Evolutionary conservation across 257 asterid genomes (phyloP).

Genomic region (Przewalskia tangutica): DNA sequence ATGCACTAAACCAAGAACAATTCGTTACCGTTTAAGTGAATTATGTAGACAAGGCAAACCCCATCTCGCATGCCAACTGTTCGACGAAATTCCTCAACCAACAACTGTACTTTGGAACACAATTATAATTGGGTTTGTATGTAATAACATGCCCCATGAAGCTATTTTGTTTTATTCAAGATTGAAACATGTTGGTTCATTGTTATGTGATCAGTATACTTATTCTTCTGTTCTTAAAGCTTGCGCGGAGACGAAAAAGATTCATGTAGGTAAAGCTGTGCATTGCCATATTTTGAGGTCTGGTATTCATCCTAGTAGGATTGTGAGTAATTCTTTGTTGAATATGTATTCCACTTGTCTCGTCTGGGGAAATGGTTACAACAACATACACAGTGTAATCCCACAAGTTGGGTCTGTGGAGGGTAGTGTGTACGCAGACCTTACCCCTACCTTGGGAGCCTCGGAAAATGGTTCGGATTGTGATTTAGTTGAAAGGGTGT

Average conservation of each 20-base stretch:
- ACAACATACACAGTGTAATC: no score
- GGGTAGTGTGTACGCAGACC: no score
- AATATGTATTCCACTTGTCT: constrained; percentile 70
- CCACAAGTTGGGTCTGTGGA: no score
- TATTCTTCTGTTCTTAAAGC: constrained; percentile 83
- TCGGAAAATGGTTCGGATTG: constrained; percentile 6
- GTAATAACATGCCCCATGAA: constrained; percentile 60
- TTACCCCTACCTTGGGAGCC: not conserved
- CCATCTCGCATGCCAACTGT: constrained; percentile 64
- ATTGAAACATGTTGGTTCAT: constrained; percentile 24
- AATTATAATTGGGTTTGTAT: constrained; percentile 61
- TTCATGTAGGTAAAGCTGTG: constrained; percentile 57
- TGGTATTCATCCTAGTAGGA: constrained; percentile 46
- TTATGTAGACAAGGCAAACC: constrained; percentile 58
- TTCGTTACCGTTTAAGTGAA: constrained; percentile 68
- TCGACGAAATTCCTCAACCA: constrained; percentile 81
- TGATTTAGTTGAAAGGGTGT: constrained; percentile 51
- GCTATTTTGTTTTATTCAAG: constrained; percentile 57
- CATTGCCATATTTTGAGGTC: constrained; percentile 70
- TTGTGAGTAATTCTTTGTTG: constrained; percentile 70
- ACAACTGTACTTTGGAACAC: constrained; percentile 87
- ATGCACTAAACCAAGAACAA: constrained; percentile 40
- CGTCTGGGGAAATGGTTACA: not conserved
- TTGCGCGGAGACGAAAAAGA: constrained; percentile 57
- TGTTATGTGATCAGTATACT: constrained; percentile 55